phyloP scores from a whole-genome alignment of 2,329 filamentous ascomycete genomes.

The Septoria petroselini region DNA sequence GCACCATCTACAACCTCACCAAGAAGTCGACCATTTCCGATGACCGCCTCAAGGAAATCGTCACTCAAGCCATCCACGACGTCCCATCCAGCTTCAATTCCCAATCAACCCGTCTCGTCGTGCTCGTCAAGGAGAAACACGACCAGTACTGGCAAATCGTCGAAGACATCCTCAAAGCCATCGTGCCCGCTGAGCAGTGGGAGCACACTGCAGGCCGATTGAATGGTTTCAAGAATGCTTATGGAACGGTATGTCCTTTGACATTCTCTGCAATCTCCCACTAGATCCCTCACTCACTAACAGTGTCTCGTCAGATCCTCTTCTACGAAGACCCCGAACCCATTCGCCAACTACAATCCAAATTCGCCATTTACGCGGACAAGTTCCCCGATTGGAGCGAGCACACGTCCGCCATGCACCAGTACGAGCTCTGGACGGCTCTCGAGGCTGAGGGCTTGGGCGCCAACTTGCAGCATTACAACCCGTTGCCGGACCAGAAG shows the following conservation, averaged over 20 bases:
- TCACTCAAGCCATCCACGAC: slow-evolving; percentile 58
- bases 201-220: slow-evolving; percentile 51
- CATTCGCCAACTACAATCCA: slow-evolving; percentile 63
- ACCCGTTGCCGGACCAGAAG: slow-evolving; percentile 75
- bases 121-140: slow-evolving; percentile 79
- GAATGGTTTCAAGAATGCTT: slow-evolving; percentile 63
- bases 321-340: slow-evolving; percentile 78
- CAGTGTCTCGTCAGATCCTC: slow-evolving; percentile 54
- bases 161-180: slow-evolving; percentile 60
- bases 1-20: slow-evolving; percentile 51
- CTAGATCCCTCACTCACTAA: background rate
- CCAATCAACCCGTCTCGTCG: slow-evolving; percentile 73
- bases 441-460: slow-evolving; percentile 81
- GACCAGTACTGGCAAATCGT: slow-evolving; percentile 81
- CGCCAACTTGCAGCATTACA: slow-evolving; percentile 91
- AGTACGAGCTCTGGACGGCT: slow-evolving; percentile 76
- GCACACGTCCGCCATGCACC: slow-evolving; percentile 78
- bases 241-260: slow-evolving; percentile 64
- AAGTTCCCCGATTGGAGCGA: slow-evolving; percentile 73
- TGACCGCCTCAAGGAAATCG: slow-evolving; percentile 65
- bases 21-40: slow-evolving; percentile 68
- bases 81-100: slow-evolving; percentile 85
- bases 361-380: slow-evolving; percentile 71
- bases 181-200: slow-evolving; percentile 66
- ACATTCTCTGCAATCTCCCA: background rate